Conservation (phyloP, 2,329 filamentous ascomycete genomes). For the Hypoxylon sp. region DNA sequence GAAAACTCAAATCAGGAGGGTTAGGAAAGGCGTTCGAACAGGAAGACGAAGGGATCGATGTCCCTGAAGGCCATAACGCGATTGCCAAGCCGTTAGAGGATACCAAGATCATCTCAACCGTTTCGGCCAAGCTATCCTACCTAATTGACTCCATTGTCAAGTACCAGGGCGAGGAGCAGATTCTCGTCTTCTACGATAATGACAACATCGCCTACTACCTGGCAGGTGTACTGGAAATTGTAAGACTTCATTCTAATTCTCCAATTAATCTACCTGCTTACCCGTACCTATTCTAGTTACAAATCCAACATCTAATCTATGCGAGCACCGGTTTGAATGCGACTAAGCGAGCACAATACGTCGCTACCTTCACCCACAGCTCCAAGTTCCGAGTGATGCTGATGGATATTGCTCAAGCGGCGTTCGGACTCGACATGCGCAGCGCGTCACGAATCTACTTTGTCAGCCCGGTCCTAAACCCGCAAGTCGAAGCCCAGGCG, state of each 20-base stretch:
- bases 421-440: slow-evolving; percentile 87
- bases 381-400: slow-evolving; percentile 78
- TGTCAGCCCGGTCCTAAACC: slow-evolving; percentile 86
- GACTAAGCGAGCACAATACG: slow-evolving; percentile 76
- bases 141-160: slow-evolving; percentile 77
- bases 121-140: slow-evolving; percentile 89
- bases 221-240: slow-evolving; percentile 81
- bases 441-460: slow-evolving; percentile 90
- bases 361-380: slow-evolving; percentile 80
- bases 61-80: slow-evolving; percentile 56
- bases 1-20: slow-evolving; percentile 42
- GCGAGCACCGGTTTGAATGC: slow-evolving; percentile 69
- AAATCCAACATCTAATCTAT: slow-evolving; percentile 74
- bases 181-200: slow-evolving; percentile 91
- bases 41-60: slow-evolving; percentile 16
- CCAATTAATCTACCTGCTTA: slow-evolving; percentile 16
- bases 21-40: slow-evolving; percentile 23
- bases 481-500: slow-evolving; percentile 87
- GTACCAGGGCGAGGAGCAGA: slow-evolving; percentile 80
- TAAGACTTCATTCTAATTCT: slow-evolving; percentile 49
- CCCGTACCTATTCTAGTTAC: slow-evolving; percentile 58
- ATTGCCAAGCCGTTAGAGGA: slow-evolving; percentile 65
- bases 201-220: slow-evolving; percentile 90
- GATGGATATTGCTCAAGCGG: slow-evolving; percentile 92
- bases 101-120: slow-evolving; percentile 78